Percentiles rank a stretch among this genome's conserved stretches.
phyloP scores from a whole-genome alignment of 2,329 filamentous ascomycete species.

The Arachnopeziza araneosa region DNA sequence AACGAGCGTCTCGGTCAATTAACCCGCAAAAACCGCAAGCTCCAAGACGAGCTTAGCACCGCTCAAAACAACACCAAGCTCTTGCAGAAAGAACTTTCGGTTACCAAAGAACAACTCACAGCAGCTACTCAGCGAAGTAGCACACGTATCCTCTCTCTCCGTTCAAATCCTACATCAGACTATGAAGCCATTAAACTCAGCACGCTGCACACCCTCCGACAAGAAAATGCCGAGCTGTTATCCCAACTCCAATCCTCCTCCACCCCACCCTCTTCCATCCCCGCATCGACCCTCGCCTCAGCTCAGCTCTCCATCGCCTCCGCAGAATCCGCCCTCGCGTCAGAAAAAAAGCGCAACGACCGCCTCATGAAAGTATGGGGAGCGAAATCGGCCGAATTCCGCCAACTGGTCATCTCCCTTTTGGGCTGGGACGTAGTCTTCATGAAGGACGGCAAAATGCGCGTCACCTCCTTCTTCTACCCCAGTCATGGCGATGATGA shows the following conservation, averaged over 20 bases:
- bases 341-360: conserved; percentile 74
- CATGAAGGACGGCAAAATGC: conserved; percentile 93
- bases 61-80: conserved; percentile 65
- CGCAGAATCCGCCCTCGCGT: conserved; percentile 60
- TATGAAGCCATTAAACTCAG: conserved; percentile 77
- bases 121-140: conserved; percentile 60
- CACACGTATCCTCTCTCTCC: conserved; percentile 78
- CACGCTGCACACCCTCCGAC: conserved; percentile 70
- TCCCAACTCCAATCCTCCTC: conserved; percentile 54
- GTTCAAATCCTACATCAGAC: conserved; percentile 87
- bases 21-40: conserved; percentile 77
- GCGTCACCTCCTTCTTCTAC: conserved; percentile 81
- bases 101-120: conserved; percentile 67
- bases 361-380: conserved; percentile 92
- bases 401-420: conserved; percentile 86
- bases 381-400: conserved; percentile 87
- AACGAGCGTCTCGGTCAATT: conserved; percentile 73
- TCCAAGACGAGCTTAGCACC: conserved; percentile 71
- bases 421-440: conserved; percentile 95
- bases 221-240: conserved; percentile 80
- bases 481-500: conserved; percentile 60
- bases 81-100: conserved; percentile 69
- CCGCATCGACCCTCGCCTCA: conserved; percentile 68
- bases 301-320: conserved; percentile 71
- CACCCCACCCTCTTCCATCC: conserved; percentile 46